Evolutionary conservation across 2,329 filamentous ascomycete species (phyloP), one percentile per base, ranked within the genome.

Genomic region (Trichophyton rubrum): DNA sequence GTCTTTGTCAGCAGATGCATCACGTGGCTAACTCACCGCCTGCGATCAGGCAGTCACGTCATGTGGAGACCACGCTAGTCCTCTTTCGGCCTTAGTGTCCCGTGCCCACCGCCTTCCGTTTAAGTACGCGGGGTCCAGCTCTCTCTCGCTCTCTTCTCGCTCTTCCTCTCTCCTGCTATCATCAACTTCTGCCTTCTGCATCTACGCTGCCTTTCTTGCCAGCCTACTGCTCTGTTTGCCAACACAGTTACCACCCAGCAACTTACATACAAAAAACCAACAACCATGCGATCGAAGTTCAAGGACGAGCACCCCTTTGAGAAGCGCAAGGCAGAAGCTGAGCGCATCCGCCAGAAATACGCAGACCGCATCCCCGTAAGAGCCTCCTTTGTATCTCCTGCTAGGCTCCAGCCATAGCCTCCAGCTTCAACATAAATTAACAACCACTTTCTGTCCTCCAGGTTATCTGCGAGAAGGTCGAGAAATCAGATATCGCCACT

Each of bases 231-330:
- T 7, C 40, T 9, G 33, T 38, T 43, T 20, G 6, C 7, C 40
- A 43, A 5, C 40, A 17, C 27, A 4, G n/a, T n/a, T 56, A 56
- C 40, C 40, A 17, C 33, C 20, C 35, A 45, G 35, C 40, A 41
- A 35, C 33, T n/a, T 30, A 22, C 17, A 15, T 2, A 27, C 13
- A 38, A 24, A 24, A 35, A 35, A 24, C 35, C 35, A 59, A 30
- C 73, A 82, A 89, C 73, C 68, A 96, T 96, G 90, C 88, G 91
- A 75, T 95, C 90, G 82, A 97, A 97, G 85, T 99, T 99, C 79
- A 99, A 99, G 90, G 93, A 99, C 86, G 93, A 97, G 85, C 93
- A 97, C 78, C 90, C 90, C 70, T 97, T 97, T 76, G 93, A 97
- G 87, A 99, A 99, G 89, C 90, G 93, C 81, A 96, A 97, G 89